Evolutionary conservation across 2,329 filamentous ascomycete species (phyloP), one percentile per base, ranked within the genome.

Genomic region (Sporothrix variecibatus): DNA sequence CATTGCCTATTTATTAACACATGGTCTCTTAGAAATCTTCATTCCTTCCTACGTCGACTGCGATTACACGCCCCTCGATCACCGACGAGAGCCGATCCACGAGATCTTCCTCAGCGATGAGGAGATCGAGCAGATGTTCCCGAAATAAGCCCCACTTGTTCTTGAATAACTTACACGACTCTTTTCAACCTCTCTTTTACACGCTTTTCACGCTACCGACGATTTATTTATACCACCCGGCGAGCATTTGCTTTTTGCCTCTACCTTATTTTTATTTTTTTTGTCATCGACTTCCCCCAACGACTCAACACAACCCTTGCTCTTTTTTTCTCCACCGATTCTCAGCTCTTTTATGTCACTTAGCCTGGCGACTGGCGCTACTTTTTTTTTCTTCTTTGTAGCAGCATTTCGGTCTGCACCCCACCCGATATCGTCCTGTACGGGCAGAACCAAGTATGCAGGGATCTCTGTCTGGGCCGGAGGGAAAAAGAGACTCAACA

Each of bases 21-120:
- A 11, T 2, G 17, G 17, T 20, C 17, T 2, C 72, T 9, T 76
- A 92, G 93, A 95, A 80, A 93, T 95, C 81, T 95, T 95, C 83
- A 87, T 95, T 1, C 93, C 93, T 0, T 93, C 92, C 8, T 94
- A 94, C 81, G 85, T 92, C 79, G 91, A 93, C 82, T 90, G 88
- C 84, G 91, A 94, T 78, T 93, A 93, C 80, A 87, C 90, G 51
- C 92, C 93, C 58, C 87, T 95, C 79, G 92, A 94, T 81, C 90
- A 92, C 81, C 90, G 89, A 77, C 91, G 91, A 79, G 93, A 95
- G 77, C 92, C 92, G 0, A 92, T 95, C 69, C 86, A 93, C 82
- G 93, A 95, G 80, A 94, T 95, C 77, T 85, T 89, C 73, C 85
- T 95, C 73, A 94, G 88, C 78, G 93, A 95, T 76, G 93, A 95